Conservation (phyloP, 805 yeast species). For the Wickerhamiella domercqiae region DNA sequence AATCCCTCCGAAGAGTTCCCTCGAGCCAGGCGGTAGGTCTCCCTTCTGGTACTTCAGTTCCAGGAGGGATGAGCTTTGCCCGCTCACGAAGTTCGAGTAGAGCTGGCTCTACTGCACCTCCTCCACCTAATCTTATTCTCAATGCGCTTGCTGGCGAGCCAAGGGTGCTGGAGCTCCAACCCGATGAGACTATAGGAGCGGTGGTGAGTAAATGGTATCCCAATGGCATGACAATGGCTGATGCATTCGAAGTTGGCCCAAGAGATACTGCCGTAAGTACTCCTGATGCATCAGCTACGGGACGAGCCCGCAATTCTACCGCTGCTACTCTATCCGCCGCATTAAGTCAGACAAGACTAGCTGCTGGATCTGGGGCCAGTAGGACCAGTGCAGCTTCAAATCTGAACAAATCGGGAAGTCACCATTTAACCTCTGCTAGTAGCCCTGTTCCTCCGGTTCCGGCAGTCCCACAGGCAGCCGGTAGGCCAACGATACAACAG, state of each 20-base stretch:
- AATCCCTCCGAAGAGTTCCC: slow-evolving; percentile 2
- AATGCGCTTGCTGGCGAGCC: not conserved
- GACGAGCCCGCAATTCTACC: too few relatives aligned
- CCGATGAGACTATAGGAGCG: slow-evolving; percentile 46
- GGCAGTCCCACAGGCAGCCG: not conserved
- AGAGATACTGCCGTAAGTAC: not conserved
- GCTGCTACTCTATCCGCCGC: too few relatives aligned
- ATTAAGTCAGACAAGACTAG: too few relatives aligned
- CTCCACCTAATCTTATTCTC: too few relatives aligned
- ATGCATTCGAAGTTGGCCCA: slow-evolving; percentile 42
- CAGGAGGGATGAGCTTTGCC: not conserved
- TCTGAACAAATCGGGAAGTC: too few relatives aligned
- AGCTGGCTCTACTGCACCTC: not conserved
- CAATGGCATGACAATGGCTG: slow-evolving; percentile 49
- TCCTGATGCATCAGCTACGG: not conserved
- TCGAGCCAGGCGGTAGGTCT: not conserved
- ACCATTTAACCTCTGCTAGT: too few relatives aligned
- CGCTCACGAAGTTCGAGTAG: not conserved
- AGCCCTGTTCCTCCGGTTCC: not conserved
- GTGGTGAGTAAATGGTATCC: slow-evolving; percentile 48
- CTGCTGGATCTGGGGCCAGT: not conserved
- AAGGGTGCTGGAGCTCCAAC: slow-evolving; percentile 24
- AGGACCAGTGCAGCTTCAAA: too few relatives aligned
- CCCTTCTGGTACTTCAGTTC: slow-evolving; percentile 2
- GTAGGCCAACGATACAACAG: too few relatives aligned